Conservation (phyloP, 2,329 filamentous ascomycete species). For the Apiospora saccharicola region DNA sequence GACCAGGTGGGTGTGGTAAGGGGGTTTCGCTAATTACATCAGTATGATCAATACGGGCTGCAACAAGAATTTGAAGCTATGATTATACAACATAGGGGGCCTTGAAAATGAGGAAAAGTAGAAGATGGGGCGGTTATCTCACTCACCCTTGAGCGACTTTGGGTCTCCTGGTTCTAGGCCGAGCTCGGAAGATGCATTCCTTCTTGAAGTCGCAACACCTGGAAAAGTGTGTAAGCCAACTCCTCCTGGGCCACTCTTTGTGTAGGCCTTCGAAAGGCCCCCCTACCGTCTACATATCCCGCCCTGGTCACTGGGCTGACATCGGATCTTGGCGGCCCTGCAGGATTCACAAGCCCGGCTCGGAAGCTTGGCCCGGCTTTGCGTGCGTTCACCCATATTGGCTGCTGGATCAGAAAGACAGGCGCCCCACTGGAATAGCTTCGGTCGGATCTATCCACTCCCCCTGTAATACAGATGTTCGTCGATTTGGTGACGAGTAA, state of each 20-base stretch:
- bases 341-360: conserved; percentile 62
- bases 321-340: conserved; percentile 61
- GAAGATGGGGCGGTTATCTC: conserved; percentile 21
- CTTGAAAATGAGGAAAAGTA: background rate
- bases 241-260: background rate
- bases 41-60: background rate
- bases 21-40: conserved; percentile 29
- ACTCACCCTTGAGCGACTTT: conserved; percentile 53
- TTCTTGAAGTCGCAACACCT: conserved; percentile 61
- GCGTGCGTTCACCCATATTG: background rate
- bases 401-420: background rate
- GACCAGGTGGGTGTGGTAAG: conserved; percentile 45
- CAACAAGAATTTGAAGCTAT: too few species aligned
- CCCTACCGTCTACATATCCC: conserved; percentile 59
- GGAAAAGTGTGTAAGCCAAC: background rate
- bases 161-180: conserved; percentile 57
- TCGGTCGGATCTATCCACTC: too few species aligned
- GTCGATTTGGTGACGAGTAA: background rate
- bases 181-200: conserved; percentile 60
- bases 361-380: conserved; percentile 42
- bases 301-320: conserved; percentile 54
- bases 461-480: background rate
- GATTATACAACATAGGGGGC: background rate
- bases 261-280: background rate
- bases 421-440: background rate